phyloP scores from a whole-genome alignment of 768 basidiomycete species.

The Mycena venus region DNA sequence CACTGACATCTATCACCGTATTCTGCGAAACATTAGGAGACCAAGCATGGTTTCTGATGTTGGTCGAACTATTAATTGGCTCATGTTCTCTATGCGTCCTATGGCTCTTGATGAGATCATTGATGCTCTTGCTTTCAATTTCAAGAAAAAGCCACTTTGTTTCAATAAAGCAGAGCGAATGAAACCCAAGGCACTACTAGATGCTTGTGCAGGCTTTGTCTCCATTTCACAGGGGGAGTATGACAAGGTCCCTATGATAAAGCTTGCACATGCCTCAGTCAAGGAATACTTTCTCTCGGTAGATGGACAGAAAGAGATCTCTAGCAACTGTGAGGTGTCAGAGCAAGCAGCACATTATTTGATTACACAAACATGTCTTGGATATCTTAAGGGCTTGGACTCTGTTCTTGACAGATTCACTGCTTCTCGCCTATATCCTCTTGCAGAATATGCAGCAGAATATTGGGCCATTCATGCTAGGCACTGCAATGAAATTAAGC shows the following conservation, averaged over 20 bases:
- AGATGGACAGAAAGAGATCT: neutral
- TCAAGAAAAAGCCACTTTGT: slow-evolving; percentile 1
- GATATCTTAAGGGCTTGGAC: neutral
- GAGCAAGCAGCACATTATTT: neutral
- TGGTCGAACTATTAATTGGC: slow-evolving; percentile 33
- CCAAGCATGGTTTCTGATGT: slow-evolving; percentile 25
- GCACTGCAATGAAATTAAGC: neutral
- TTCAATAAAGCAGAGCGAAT: slow-evolving; percentile 22
- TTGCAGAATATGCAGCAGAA: neutral
- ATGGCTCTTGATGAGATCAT: slow-evolving; percentile 35
- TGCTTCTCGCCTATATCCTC: neutral
- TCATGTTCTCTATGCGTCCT: slow-evolving; percentile 30
- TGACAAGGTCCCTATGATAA: neutral
- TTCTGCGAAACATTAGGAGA: slow-evolving; percentile 35
- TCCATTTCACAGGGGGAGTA: neutral
- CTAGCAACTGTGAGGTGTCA: neutral
- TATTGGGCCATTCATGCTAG: neutral
- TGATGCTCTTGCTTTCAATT: slow-evolving; percentile 38
- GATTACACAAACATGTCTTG: neutral
- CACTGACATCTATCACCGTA: slow-evolving; percentile 37
- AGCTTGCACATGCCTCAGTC: neutral
- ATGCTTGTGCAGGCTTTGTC: slow-evolving; percentile 3
- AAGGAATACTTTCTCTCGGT: neutral
- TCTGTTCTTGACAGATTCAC: neutral
- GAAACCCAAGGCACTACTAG: neutral